Percentiles rank a stretch among this genome's conserved stretches.
Evolutionary conservation across 2,329 filamentous ascomycete genomes (phyloP).

Genomic region (Stagonosporopsis tanaceti): DNA sequence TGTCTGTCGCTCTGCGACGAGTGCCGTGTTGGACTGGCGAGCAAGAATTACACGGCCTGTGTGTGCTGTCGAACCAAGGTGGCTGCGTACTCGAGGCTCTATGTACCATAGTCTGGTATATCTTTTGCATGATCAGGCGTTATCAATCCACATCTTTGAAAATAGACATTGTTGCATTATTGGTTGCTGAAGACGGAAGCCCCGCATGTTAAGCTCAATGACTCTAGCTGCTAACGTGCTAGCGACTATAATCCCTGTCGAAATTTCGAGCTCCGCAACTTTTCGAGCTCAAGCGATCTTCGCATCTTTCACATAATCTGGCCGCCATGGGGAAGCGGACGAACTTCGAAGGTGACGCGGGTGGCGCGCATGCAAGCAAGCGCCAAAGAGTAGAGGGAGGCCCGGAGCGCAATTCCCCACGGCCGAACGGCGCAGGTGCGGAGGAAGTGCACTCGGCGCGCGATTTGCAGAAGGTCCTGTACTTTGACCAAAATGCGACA

Average conservation of each 20-base stretch:
- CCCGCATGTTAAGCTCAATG: constrained; percentile 9
- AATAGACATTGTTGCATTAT: not conserved
- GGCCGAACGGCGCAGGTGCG: constrained; percentile 25
- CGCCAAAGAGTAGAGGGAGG: constrained; percentile 41
- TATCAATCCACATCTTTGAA: not conserved
- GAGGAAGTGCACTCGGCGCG: constrained; percentile 45
- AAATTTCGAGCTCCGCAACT: constrained; percentile 16
- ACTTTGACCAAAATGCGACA: constrained; percentile 48
- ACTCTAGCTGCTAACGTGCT: not conserved
- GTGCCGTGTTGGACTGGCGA: constrained; percentile 88
- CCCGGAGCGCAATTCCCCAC: constrained; percentile 37
- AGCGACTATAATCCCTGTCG: constrained; percentile 9
- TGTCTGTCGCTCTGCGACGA: constrained; percentile 95
- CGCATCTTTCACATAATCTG: constrained; percentile 15
- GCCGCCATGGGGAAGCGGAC: constrained; percentile 44
- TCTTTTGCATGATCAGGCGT: not conserved
- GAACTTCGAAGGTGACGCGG: constrained; percentile 41
- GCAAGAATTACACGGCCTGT: constrained; percentile 97
- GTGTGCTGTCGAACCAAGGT: constrained; percentile 93
- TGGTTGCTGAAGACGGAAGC: not conserved
- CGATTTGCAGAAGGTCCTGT: constrained; percentile 47
- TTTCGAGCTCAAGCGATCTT: constrained; percentile 14
- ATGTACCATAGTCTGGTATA: constrained; percentile 69
- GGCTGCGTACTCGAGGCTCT: constrained; percentile 87
- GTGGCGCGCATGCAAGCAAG: constrained; percentile 39